Percentiles rank a stretch among this genome's conserved stretches.
phyloP scores from a whole-genome alignment of 805 yeast genomes.

The Candida taoyuanica region DNA sequence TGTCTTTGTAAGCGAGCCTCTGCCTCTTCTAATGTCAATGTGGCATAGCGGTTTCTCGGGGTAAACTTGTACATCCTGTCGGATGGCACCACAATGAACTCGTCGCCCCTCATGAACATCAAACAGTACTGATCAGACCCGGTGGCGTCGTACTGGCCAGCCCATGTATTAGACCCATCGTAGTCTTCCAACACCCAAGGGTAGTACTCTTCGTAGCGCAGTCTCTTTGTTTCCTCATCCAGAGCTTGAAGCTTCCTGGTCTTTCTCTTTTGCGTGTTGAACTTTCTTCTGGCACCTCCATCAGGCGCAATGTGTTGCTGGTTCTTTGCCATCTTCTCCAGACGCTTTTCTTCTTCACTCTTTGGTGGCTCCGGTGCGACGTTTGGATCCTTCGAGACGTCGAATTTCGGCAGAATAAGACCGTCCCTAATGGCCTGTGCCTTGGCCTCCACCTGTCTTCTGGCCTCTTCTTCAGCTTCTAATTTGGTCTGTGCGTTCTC shows the following conservation, averaged over 20 bases:
- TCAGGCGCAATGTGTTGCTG: conserved; percentile 83
- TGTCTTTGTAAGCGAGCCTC: conserved; percentile 89
- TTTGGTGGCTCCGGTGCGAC: conserved; percentile 31
- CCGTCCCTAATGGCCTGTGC: conserved; percentile 20
- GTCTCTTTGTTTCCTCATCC: conserved; percentile 75
- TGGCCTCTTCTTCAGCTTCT: conserved; percentile 29
- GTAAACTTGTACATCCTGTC: conserved; percentile 93
- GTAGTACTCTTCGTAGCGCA: conserved; percentile 92
- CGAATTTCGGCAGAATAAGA: conserved; percentile 10
- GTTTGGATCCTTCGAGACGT: conserved; percentile 20
- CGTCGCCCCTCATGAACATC: conserved; percentile 67
- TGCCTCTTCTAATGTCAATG: conserved; percentile 92
- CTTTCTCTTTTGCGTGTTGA: conserved; percentile 62
- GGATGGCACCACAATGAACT: conserved; percentile 87
- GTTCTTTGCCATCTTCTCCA: conserved; percentile 31
- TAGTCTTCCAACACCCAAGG: conserved; percentile 99
- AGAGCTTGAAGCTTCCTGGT: conserved; percentile 79
- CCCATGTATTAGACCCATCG: conserved; percentile 91
- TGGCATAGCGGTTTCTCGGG: conserved; percentile 88
- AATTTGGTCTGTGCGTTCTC: conserved; percentile 38
- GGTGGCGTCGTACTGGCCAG: conserved; percentile 91
- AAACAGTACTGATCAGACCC: conserved; percentile 80
- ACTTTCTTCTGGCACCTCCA: conserved; percentile 75
- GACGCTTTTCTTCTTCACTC: conserved; percentile 34
- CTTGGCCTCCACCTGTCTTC: conserved; percentile 24